phyloP scores from a whole-genome alignment of 225 moss, liverwort and hornwort species.

The Pseudisothecium myosuroides region DNA sequence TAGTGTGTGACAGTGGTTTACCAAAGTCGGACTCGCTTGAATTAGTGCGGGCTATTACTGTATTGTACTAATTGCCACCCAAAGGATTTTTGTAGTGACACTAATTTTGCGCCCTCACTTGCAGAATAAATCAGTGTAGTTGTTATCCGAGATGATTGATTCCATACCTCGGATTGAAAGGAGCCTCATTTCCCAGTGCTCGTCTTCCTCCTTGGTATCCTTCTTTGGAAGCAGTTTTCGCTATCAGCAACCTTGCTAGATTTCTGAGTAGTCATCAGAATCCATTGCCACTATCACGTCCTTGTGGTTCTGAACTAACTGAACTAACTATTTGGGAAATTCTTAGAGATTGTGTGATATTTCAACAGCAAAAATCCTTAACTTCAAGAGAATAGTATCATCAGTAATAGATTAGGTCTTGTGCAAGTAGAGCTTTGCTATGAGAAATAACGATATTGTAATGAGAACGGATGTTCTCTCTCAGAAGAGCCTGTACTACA shows the following conservation, averaged over 20 bases:
- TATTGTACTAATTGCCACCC: neutral
- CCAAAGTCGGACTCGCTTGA: neutral
- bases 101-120: no score
- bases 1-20: neutral
- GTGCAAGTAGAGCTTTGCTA: neutral
- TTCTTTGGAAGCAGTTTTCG: conserved; percentile 40
- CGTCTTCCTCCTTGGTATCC: conserved; percentile 33
- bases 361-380: neutral
- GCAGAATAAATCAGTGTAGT: neutral
- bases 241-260: conserved; percentile 42
- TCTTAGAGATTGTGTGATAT: neutral
- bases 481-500: neutral
- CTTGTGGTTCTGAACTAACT: conserved; percentile 15
- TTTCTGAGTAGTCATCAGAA: conserved; percentile 36
- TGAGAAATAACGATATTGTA: neutral
- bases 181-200: neutral
- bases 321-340: neutral
- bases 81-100: neutral
- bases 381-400: neutral
- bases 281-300: conserved; percentile 64
- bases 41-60: neutral
- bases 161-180: neutral
- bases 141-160: neutral
- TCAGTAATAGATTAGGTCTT: neutral
- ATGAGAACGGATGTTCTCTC: neutral